Evolutionary conservation across 371 early-diverging fungal species (phyloP).

Genomic region (Sporodiniella umbellata): DNA sequence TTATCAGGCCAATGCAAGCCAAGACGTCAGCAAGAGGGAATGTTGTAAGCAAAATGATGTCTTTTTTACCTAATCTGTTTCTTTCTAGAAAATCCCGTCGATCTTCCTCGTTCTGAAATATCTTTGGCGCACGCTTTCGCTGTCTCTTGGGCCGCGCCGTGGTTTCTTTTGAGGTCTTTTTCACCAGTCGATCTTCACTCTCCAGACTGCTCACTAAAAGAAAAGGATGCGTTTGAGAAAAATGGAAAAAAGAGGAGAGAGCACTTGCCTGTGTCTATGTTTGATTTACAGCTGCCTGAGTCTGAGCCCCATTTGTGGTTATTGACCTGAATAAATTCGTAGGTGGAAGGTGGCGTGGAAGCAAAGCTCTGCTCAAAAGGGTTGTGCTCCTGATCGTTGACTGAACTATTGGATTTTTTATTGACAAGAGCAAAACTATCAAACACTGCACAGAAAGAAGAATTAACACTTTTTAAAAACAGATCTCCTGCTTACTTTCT

Average conservation of each 20-base stretch:
- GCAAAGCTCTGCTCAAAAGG: slow-evolving; percentile 13
- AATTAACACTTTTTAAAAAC: too few species aligned
- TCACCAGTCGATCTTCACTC: slow-evolving; percentile 1
- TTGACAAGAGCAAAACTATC: too few species aligned
- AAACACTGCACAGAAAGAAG: too few species aligned
- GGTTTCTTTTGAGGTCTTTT: too few species aligned
- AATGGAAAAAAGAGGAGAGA: neutral
- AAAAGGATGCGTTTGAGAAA: neutral
- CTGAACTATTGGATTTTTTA: too few species aligned
- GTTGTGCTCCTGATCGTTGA: slow-evolving; percentile 8
- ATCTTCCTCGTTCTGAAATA: slow-evolving; percentile 47
- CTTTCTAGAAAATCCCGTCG: slow-evolving; percentile 73
- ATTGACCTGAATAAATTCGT: neutral
- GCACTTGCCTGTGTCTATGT: neutral
- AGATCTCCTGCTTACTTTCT: too few species aligned
- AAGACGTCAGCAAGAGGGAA: neutral
- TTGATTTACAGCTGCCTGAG: neutral
- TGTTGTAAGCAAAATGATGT: neutral
- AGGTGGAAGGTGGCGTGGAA: neutral
- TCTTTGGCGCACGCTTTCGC: neutral
- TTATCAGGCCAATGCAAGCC: too few species aligned
- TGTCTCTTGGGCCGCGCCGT: neutral
- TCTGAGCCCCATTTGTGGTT: neutral
- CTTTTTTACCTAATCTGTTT: slow-evolving; percentile 62
- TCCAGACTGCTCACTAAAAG: slow-evolving; percentile 4